phyloP scores from a whole-genome alignment of 192 early-diverging fungal genomes.

The Coemansia sp. region DNA sequence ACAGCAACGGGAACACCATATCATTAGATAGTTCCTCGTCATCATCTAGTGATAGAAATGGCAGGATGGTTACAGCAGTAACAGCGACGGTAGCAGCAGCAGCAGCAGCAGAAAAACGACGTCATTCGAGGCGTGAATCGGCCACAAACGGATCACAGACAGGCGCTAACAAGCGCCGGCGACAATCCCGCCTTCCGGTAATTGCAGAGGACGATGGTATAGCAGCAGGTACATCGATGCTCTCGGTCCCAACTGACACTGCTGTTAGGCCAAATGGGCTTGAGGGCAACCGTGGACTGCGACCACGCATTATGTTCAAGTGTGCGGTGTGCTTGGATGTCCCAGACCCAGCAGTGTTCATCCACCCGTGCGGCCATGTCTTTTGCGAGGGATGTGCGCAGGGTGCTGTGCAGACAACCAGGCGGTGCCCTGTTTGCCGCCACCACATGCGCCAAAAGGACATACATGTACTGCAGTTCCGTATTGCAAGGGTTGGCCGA shows the following conservation, averaged over 20 bases:
- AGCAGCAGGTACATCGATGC: neutral
- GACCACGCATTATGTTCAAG: slow-evolving; percentile 43
- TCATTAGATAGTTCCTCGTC: neutral
- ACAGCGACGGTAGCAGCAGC: neutral
- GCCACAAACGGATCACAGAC: slow-evolving; percentile 4
- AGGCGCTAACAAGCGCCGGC: neutral
- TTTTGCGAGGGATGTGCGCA: slow-evolving; percentile 52
- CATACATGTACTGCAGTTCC: slow-evolving; percentile 48
- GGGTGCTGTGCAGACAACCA: slow-evolving; percentile 34
- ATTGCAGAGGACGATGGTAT: neutral
- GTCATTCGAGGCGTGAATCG: neutral
- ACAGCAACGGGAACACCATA: slow-evolving; percentile 4
- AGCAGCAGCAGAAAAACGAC: neutral
- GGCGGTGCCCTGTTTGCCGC: slow-evolving; percentile 47
- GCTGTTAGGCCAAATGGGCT: neutral
- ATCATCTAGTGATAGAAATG: neutral
- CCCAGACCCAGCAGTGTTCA: slow-evolving; percentile 49
- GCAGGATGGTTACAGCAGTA: neutral
- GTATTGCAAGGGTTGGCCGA: slow-evolving; percentile 29
- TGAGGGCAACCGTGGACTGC: neutral
- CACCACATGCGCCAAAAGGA: slow-evolving; percentile 35
- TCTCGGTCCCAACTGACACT: neutral
- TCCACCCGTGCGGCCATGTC: slow-evolving; percentile 50
- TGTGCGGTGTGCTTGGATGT: slow-evolving; percentile 47
- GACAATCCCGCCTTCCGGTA: neutral